Evolutionary conservation across 1,284 basidiomycete species (phyloP).

Genomic region (Malassezia restricta): DNA sequence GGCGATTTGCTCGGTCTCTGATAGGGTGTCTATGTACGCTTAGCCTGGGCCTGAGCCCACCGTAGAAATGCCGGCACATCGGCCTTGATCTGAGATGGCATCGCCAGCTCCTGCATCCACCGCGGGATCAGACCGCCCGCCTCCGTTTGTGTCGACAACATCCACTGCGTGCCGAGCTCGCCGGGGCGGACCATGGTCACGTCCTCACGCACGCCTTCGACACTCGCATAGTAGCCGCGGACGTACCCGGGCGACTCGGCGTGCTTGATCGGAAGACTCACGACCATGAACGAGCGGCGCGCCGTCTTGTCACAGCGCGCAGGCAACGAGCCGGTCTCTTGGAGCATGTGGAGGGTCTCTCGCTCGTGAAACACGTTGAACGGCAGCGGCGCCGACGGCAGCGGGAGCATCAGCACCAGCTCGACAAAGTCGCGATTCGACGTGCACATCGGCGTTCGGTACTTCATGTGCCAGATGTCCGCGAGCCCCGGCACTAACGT

Average conservation of each 20-base stretch:
- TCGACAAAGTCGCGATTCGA: slow-evolving; percentile 37
- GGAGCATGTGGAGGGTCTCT: slow-evolving; percentile 12
- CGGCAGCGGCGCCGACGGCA: slow-evolving; percentile 25
- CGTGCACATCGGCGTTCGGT: slow-evolving; percentile 29
- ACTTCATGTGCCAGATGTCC: slow-evolving; percentile 22
- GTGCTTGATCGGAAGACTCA: slow-evolving; percentile 21
- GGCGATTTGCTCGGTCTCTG: slow-evolving; percentile 11
- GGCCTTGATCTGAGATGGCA: slow-evolving; percentile 31
- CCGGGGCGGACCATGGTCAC: background rate
- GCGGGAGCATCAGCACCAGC: slow-evolving; percentile 31
- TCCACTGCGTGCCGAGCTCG: slow-evolving; percentile 14
- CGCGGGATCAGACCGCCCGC: slow-evolving; percentile 28
- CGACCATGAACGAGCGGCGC: slow-evolving; percentile 28
- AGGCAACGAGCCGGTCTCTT: background rate
- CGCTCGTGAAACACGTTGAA: slow-evolving; percentile 28
- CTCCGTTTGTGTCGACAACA: slow-evolving; percentile 35
- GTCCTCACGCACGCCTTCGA: slow-evolving; percentile 31
- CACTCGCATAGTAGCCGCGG: slow-evolving; percentile 30
- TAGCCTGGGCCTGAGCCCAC: slow-evolving; percentile 17
- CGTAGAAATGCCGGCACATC: slow-evolving; percentile 35
- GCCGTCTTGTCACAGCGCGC: background rate
- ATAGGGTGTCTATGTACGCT: background rate
- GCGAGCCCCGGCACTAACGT: slow-evolving; percentile 19
- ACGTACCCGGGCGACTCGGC: slow-evolving; percentile 17
- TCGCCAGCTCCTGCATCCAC: slow-evolving; percentile 30